Base-by-base conservation (phyloP, 345 rosid species). In the Rhodamnia rubescens region DNA sequence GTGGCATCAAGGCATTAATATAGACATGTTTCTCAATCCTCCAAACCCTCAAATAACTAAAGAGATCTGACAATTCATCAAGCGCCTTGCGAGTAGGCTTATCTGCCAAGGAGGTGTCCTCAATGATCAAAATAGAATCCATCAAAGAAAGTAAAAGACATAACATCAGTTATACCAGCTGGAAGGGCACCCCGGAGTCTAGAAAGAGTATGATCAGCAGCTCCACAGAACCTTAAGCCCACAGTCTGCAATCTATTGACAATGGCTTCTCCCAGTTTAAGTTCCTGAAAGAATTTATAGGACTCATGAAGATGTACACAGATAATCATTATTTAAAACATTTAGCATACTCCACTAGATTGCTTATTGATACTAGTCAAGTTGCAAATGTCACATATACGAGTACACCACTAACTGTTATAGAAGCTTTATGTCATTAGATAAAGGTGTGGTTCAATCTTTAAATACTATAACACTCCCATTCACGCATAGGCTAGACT, bases 171-270 rank as follows among this genome's bases (percentile, higher is more conserved):
- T 80, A 27, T 94, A 96, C 99, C 98, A 82, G 96, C 88, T 84
- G 93, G 98, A 83, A 97, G 90, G 86, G 99, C 99, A 78, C 99
- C 99, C 89, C 98, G 93, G 90, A 97, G 88, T 81, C 99, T 94
- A 88, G 99, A 95, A 89, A 97, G 96, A 81, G 98, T 98, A 87
- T 95, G 96, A 85, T 95, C 95, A 85, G 95, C 95, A 90, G 93
- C 87, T 87, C 98, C 98, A 90, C 98, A 97, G 88, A 97, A 97
- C 91, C 99, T 93, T 86, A 93, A 92, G 83, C 93, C 95, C 88
- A 95, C 98, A 85, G 98, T 94, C 92, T 95, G 98, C 91, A 97
- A 90, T 90, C 98, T 94, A 89, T 97, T 95, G 83, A 95, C 99
- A 85, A 90, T 92, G 89, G 94, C 98, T 90, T 94, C 99, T 74